Percentiles rank a stretch among this genome's conserved stretches.
Evolutionary conservation across 2,329 filamentous ascomycete genomes (phyloP).

Genomic region (Gliomastix tumulicola): DNA sequence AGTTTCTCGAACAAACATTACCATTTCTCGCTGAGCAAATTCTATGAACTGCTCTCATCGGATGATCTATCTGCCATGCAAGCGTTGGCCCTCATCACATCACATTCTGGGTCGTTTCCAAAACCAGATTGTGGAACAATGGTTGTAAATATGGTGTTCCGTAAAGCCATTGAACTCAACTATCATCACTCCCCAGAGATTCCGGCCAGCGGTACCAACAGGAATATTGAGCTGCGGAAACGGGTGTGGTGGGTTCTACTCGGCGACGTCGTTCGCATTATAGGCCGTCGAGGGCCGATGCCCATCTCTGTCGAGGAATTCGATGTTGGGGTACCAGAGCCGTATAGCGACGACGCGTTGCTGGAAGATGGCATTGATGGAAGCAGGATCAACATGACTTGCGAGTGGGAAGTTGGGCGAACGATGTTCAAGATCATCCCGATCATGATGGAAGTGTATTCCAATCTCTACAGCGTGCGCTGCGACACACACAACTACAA

Average conservation of each 20-base stretch:
- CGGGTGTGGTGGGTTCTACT: constrained; percentile 71
- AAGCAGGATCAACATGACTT: constrained; percentile 46
- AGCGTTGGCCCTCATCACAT: constrained; percentile 63
- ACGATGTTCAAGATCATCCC: constrained; percentile 58
- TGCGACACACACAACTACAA: constrained; percentile 58
- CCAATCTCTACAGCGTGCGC: constrained; percentile 66
- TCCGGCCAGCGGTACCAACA: constrained; percentile 32
- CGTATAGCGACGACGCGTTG: constrained; percentile 64
- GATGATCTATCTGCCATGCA: constrained; percentile 63
- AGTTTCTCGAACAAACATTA: constrained; percentile 70
- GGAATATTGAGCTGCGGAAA: constrained; percentile 71
- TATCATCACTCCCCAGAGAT: constrained; percentile 63
- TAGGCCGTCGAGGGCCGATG: constrained; percentile 74
- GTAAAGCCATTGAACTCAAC: constrained; percentile 66
- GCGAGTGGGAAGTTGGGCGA: constrained; percentile 61
- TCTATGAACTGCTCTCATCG: constrained; percentile 56
- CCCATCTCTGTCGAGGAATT: constrained; percentile 67
- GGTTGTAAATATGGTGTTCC: constrained; percentile 57
- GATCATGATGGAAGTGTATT: constrained; percentile 67
- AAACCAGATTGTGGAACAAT: constrained; percentile 71
- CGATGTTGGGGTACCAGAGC: constrained; percentile 69
- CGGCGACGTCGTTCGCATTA: constrained; percentile 58
- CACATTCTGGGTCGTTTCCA: constrained; percentile 69
- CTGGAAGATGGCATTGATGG: constrained; percentile 58
- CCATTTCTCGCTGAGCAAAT: constrained; percentile 64